These are phyloP conservation scores for Arthroderma uncinatum DNA, from an alignment of 2,329 filamentous ascomycete genomes.

Conservation along the genomic window DNA sequence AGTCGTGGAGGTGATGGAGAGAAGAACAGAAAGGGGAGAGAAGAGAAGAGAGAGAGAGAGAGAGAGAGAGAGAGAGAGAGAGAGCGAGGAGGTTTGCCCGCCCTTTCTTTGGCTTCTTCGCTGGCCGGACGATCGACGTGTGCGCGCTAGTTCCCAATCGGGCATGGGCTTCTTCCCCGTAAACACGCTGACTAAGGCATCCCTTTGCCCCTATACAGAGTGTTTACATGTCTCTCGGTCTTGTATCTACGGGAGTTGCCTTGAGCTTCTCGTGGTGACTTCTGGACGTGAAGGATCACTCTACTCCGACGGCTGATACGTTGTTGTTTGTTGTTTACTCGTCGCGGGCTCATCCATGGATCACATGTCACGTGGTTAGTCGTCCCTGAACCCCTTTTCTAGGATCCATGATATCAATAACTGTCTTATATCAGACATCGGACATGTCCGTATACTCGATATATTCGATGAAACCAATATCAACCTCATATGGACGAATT, in stretches of 20 bases:
- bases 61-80: constrained; percentile 5
- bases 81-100: not conserved
- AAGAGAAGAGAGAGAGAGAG: constrained; percentile 1
- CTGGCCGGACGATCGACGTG: constrained; percentile 10
- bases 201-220: not conserved
- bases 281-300: no score
- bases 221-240: no score
- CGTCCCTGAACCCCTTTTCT: not conserved
- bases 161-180: constrained; percentile 1
- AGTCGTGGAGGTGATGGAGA: constrained; percentile 4
- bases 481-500: no score
- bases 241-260: no score
- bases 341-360: not conserved
- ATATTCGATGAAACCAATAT: no score
- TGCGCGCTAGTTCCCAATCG: constrained; percentile 13
- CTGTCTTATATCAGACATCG: no score
- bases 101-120: constrained; percentile 1
- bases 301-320: not conserved
- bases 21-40: not conserved
- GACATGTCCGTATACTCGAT: no score
- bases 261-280: no score
- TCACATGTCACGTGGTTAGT: not conserved
- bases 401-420: no score
- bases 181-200: constrained; percentile 4
- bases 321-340: not conserved